Conservation (phyloP, 768 basidiomycete species). For the Cantharellus cinnabarinus region DNA sequence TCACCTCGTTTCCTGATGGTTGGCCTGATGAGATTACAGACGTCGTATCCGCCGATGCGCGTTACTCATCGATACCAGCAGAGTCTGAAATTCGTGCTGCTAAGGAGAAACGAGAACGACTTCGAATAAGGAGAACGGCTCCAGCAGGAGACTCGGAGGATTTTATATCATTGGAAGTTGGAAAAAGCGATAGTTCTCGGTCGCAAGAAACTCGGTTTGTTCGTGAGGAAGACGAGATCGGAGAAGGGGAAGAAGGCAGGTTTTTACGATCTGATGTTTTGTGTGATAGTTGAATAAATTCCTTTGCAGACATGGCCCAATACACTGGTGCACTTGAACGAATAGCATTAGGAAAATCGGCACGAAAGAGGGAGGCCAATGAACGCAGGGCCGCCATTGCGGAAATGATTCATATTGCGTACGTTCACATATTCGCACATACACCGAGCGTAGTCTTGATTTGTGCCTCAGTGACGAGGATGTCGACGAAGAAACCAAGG, state of each 20-base stretch:
- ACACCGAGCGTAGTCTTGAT: slow-evolving; percentile 4
- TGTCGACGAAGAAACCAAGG: slow-evolving; percentile 61
- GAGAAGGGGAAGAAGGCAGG: slow-evolving; percentile 74
- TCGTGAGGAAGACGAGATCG: slow-evolving; percentile 73
- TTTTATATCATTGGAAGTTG: slow-evolving; percentile 58
- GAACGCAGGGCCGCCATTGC: slow-evolving; percentile 51
- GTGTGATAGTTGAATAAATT: not conserved
- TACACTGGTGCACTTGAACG: slow-evolving; percentile 76
- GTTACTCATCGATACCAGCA: slow-evolving; percentile 30
- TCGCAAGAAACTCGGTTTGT: slow-evolving; percentile 54
- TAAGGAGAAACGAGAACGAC: slow-evolving; percentile 52
- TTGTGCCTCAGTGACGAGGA: slow-evolving; percentile 31
- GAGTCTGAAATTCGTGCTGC: slow-evolving; percentile 51
- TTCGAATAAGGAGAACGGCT: slow-evolving; percentile 25
- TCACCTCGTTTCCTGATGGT: not conserved
- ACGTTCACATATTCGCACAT: slow-evolving; percentile 14
- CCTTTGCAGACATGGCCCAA: slow-evolving; percentile 50
- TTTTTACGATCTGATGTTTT: not conserved
- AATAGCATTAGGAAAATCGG: slow-evolving; percentile 70
- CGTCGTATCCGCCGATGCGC: not conserved
- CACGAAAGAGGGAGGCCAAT: slow-evolving; percentile 44
- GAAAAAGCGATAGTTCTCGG: slow-evolving; percentile 27
- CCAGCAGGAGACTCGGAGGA: slow-evolving; percentile 29
- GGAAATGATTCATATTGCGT: slow-evolving; percentile 72
- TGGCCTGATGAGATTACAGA: not conserved